Base-by-base conservation (phyloP, 352 stramenopile genomes). In the Phytophthora meadii region DNA sequence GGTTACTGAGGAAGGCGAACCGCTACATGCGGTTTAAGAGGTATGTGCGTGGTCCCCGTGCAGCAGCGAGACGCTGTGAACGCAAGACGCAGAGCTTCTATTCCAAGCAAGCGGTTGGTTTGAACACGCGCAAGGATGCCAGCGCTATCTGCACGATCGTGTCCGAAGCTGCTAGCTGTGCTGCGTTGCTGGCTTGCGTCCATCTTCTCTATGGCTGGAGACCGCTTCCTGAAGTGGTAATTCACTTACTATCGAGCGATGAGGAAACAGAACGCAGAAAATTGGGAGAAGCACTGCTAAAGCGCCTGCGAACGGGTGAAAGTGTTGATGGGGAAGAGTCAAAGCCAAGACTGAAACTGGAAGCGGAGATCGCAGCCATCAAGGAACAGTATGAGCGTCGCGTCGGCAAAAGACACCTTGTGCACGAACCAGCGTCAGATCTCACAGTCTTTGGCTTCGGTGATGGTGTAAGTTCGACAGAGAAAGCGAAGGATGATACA, bases 1-100 rank as follows among this genome's bases (percentile, higher is more conserved):
- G 84, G 79, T 54, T 96, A 22, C 61, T 93, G 7, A 84, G 88
- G 10, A 93, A 93, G 53, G 88, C 88, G 4, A 86, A 83, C 36
- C 81, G 88, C 2, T 96, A 96, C 45, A 54, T 95, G 59, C 86
- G 88, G 0, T 93, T 93, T 57, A 96, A 96, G 61, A 71, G 88
- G 4, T 96, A 96, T 41, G 71, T 85, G 6, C 76, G 88, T 50
- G 88, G 85, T 11, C 88, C 88, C 19, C 77, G 81, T 25, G 84
- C 81, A 9, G 74, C 87, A 1, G 50, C 67, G 3, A 77, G 88
- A 1, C 86, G 88, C 22, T 64, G 81, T 15, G 58, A 74, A 27
- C 81, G 87, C 4, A 96, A 94, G 64, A 76, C 78, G 0, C 76
- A 74, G n/a, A 87, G 84, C 27, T 94, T 94, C 34, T 93, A 94